These are phyloP conservation scores for Fusarium piperis DNA, from an alignment of 2,329 filamentous ascomycete species.

Conservation along the genomic window DNA sequence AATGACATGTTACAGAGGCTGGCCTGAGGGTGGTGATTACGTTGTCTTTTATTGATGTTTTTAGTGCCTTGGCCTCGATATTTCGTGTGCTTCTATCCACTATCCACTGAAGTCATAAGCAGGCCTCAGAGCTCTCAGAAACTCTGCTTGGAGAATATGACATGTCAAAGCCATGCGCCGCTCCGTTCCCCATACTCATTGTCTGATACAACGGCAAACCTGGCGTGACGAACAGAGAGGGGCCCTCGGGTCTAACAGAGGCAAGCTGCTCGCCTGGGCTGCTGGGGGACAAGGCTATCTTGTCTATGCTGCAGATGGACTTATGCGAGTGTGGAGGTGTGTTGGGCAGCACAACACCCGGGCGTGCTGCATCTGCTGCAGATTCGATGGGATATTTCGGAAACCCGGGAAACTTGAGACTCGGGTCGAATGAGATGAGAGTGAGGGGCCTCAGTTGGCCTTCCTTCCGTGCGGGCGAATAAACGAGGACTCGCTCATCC, in stretches of 20 bases:
- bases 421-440: constrained; percentile 46
- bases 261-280: neutral
- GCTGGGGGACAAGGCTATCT: neutral
- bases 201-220: constrained; percentile 20
- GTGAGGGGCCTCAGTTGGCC: constrained; percentile 33
- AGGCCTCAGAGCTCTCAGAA: neutral
- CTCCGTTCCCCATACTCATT: constrained; percentile 31
- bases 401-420: constrained; percentile 34
- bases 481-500: constrained; percentile 61
- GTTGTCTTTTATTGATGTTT: neutral
- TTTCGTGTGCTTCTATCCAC: neutral
- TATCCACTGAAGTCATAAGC: neutral
- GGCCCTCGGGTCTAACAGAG: neutral
- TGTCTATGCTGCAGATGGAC: neutral
- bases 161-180: constrained; percentile 31
- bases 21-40: neutral
- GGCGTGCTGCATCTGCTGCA: neutral
- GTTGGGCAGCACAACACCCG: neutral
- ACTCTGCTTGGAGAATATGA: constrained; percentile 4
- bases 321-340: neutral
- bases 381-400: constrained; percentile 9
- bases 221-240: constrained; percentile 4
- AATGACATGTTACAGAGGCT: neutral
- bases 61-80: neutral
- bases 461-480: constrained; percentile 42